Conservation (phyloP, 1,284 basidiomycete species). For the Malassezia cuniculi region DNA sequence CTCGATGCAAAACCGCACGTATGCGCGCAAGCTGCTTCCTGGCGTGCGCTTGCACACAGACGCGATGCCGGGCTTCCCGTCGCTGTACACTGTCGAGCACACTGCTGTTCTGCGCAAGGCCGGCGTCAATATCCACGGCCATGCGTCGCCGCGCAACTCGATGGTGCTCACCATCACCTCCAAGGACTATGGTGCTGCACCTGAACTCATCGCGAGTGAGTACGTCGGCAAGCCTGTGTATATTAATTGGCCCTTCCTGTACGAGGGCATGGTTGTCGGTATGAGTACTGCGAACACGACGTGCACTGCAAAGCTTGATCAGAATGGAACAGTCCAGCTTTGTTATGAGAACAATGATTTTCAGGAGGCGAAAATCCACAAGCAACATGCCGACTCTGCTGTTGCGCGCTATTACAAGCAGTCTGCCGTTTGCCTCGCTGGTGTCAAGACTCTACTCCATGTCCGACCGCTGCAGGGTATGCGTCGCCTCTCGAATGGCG, state of each 20-base stretch:
- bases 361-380: too few species aligned
- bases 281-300: conserved; percentile 60
- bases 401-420: too few species aligned
- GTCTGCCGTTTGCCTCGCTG: too few species aligned
- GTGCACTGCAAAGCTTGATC: conserved; percentile 63
- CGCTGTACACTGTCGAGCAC: conserved; percentile 74
- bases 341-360: too few species aligned
- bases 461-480: conserved; percentile 54
- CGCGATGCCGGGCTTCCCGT: conserved; percentile 89
- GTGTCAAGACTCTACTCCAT: conserved; percentile 34
- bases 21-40: conserved; percentile 72
- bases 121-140: conserved; percentile 83
- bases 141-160: conserved; percentile 76
- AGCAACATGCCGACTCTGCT: too few species aligned
- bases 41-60: conserved; percentile 75
- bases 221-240: conserved; percentile 65
- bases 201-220: too few species aligned
- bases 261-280: conserved; percentile 74
- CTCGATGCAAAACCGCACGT: conserved; percentile 64
- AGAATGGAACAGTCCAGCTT: too few species aligned
- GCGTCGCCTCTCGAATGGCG: conserved; percentile 72
- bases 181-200: too few species aligned
- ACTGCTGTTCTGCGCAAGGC: conserved; percentile 66
- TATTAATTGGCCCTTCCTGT: conserved; percentile 83
- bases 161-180: conserved; percentile 85